Conservation (phyloP, 257 asterid species). For the Lavandula angustifolia region DNA sequence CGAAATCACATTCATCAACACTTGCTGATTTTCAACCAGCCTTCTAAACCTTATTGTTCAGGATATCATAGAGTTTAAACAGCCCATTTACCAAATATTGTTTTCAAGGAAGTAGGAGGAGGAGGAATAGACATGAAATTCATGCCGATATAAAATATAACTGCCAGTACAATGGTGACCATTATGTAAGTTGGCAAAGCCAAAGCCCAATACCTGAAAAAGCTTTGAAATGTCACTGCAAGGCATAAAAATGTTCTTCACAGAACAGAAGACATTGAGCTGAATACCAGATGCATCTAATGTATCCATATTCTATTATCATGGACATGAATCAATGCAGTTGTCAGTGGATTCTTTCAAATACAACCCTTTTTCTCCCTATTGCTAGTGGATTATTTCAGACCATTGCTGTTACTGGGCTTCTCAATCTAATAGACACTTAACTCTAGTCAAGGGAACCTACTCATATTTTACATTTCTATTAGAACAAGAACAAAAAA, state of each 20-base stretch:
- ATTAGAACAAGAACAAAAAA: no score
- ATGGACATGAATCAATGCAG: slow-evolving; percentile 5
- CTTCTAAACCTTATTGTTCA: not conserved
- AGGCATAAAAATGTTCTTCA: slow-evolving; percentile 12
- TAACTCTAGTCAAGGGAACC: no score
- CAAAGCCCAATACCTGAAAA: slow-evolving; percentile 86
- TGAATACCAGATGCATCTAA: not conserved
- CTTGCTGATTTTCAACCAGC: slow-evolving; percentile 6
- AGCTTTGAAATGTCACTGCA: slow-evolving; percentile 1
- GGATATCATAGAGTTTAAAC: not conserved
- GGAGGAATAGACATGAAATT: slow-evolving; percentile 87
- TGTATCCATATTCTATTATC: not conserved
- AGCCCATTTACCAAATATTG: slow-evolving; percentile 59
- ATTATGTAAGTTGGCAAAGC: slow-evolving; percentile 72
- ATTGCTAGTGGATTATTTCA: not conserved
- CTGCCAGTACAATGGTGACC: slow-evolving; percentile 59
- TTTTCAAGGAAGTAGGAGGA: slow-evolving; percentile 71
- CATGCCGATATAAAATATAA: slow-evolving; percentile 67
- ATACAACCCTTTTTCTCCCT: not conserved
- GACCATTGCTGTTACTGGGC: not conserved
- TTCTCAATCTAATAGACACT: slow-evolving; percentile 12
- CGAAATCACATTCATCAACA: not conserved
- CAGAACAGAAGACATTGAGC: not conserved
- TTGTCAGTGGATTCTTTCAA: slow-evolving; percentile 1
- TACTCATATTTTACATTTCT: not conserved